Percentiles rank a stretch among this genome's conserved stretches.
phyloP scores from a whole-genome alignment of 352 stramenopile species.

The Phytophthora europaea region DNA sequence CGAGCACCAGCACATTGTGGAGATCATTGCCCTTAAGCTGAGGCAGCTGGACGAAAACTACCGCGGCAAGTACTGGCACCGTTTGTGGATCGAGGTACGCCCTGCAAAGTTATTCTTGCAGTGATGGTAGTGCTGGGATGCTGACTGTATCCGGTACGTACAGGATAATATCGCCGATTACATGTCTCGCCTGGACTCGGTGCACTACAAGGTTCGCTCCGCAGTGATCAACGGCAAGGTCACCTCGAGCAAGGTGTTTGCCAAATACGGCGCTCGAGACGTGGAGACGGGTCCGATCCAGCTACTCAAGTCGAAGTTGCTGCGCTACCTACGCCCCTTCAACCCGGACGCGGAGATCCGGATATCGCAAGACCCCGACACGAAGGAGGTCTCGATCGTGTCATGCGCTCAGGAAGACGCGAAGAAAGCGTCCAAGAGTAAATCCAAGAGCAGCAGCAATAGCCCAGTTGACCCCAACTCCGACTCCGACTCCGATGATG shows the following conservation, averaged over 20 bases:
- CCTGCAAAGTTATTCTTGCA: neutral
- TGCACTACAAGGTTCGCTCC: conserved; percentile 79
- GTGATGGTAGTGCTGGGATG: neutral
- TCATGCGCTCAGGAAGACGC: conserved; percentile 48
- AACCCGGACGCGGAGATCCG: conserved; percentile 80
- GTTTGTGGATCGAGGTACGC: conserved; percentile 77
- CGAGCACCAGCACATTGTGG: conserved; percentile 80
- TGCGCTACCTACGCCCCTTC: conserved; percentile 81
- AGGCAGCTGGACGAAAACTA: conserved; percentile 80
- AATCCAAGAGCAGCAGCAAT: conserved; percentile 7
- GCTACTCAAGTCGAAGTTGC: conserved; percentile 83
- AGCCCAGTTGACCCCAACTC: conserved; percentile 4
- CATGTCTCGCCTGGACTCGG: conserved; percentile 78
- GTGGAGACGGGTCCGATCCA: conserved; percentile 84
- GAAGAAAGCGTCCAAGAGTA: conserved; percentile 18
- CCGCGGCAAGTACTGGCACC: conserved; percentile 78
- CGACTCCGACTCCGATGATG: conserved; percentile 9
- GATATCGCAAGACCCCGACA: conserved; percentile 56
- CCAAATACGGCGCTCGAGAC: conserved; percentile 87
- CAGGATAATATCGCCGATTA: conserved; percentile 67
- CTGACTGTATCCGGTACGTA: neutral
- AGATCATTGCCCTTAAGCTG: conserved; percentile 89
- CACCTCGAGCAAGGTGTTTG: conserved; percentile 76
- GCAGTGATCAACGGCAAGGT: conserved; percentile 58
- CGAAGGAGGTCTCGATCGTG: conserved; percentile 66